Conservation (phyloP, 345 rosid genomes). For the Clausena lansium region DNA sequence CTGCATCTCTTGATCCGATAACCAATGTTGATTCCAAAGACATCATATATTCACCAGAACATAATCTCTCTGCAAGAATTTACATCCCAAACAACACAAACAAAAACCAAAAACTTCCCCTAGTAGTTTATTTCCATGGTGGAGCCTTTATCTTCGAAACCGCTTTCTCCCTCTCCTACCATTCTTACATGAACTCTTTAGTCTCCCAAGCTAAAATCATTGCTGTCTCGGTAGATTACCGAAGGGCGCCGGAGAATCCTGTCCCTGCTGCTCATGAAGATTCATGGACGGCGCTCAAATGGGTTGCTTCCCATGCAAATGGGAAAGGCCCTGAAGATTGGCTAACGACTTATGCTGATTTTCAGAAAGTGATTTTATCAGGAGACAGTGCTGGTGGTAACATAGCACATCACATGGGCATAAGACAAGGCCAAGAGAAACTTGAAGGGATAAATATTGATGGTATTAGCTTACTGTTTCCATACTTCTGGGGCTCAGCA, state of each 20-base stretch:
- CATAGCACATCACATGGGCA: slow-evolving; percentile 34
- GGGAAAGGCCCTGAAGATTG: slow-evolving; percentile 37
- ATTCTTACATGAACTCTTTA: slow-evolving; percentile 25
- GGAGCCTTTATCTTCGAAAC: slow-evolving; percentile 29
- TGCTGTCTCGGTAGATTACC: slow-evolving; percentile 32
- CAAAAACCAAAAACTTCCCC: slow-evolving; percentile 32
- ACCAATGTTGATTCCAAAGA: slow-evolving; percentile 55
- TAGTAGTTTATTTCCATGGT: slow-evolving; percentile 41
- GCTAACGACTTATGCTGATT: slow-evolving; percentile 27
- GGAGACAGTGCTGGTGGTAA: slow-evolving; percentile 48
- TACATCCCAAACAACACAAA: slow-evolving; percentile 30
- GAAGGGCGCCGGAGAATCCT: slow-evolving; percentile 37
- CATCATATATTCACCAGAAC: slow-evolving; percentile 17
- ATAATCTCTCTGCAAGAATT: slow-evolving; percentile 32
- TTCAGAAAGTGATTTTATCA: slow-evolving; percentile 25
- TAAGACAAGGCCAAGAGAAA: slow-evolving; percentile 18
- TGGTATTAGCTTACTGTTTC: slow-evolving; percentile 19
- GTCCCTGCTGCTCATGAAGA: slow-evolving; percentile 32
- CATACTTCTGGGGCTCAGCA: slow-evolving; percentile 29
- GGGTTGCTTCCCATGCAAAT: slow-evolving; percentile 30
- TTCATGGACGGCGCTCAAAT: slow-evolving; percentile 36
- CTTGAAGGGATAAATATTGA: slow-evolving; percentile 11
- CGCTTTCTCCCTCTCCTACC: slow-evolving; percentile 27
- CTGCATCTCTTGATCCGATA: slow-evolving; percentile 38
- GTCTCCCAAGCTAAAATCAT: slow-evolving; percentile 23